Evolutionary conservation across 2,329 filamentous ascomycete genomes (phyloP), one percentile per base, ranked within the genome.

Genomic region (Bipolaris cookei): DNA sequence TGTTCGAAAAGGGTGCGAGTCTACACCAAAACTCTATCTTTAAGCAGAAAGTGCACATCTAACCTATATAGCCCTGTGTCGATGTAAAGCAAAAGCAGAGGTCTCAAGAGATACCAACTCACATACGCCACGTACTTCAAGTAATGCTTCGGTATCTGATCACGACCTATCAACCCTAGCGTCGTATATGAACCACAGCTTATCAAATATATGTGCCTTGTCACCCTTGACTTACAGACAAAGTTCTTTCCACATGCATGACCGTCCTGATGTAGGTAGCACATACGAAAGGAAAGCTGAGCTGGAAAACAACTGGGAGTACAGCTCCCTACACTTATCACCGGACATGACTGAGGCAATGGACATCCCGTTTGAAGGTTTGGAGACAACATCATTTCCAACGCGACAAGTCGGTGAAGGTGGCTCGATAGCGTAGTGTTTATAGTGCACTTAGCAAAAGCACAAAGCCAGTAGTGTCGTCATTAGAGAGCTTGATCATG

Each of bases 311-410:
- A 55, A n/a, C 11, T 55, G 21, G 53, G 53, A 50, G 32, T 48
- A 47, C 11, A 59, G 52, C 38, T 59, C 51, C 16, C 38, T 59
- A 47, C 21, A 56, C 25, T 51, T 59, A 59, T 59, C 37, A 51
- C 56, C n/a, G 25, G 51, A 59, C 28, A 18, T 59, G 25, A 52
- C 37, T 11, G 34, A 16, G 38, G 21, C 13, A 55, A 47, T 14
- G 16, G 43, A 32, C 14, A 39, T 44, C 6, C 30, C 34, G 13
- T 42, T 38, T 51, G 32, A 39, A 39, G 47, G 39, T 23, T 43
- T 21, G 34, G 11, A 55, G 30, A 44, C 32, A 48, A 41, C 21
- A 10, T 41, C 18, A 20, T 41, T 10, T 18, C 38, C 11, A 41
- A 14, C 38, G 18, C 38, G 8, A n/a, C 18, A 41, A 41, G 18